Evolutionary conservation across 305 asterid species (phyloP).

Genomic region (Fraxinus floribunda): DNA sequence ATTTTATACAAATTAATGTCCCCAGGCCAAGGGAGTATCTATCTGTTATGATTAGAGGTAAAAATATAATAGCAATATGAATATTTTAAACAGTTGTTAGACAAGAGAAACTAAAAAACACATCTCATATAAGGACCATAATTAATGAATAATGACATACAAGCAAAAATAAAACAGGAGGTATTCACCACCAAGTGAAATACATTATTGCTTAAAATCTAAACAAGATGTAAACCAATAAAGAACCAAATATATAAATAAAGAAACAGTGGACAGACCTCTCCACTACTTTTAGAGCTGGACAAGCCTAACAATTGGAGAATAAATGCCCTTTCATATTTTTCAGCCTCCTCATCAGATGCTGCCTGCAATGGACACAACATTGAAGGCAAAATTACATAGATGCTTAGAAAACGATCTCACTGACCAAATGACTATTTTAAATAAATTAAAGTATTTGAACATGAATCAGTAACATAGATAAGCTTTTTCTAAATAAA

Average conservation of each 20-base stretch:
- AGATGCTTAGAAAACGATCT: conserved; percentile 16
- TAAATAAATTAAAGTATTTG: conserved; percentile 5
- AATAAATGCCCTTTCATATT: conserved; percentile 70
- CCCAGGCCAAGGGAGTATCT: neutral
- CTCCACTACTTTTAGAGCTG: conserved; percentile 37
- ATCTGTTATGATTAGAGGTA: neutral
- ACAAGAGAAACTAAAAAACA: conserved; percentile 10
- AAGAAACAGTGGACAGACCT: conserved; percentile 43
- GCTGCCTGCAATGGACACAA: conserved; percentile 65
- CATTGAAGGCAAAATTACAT: conserved; percentile 19
- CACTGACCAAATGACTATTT: conserved; percentile 9
- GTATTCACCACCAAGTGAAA: neutral
- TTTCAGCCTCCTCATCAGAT: conserved; percentile 68
- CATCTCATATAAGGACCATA: neutral
- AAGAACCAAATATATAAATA: conserved; percentile 7
- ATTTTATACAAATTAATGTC: neutral
- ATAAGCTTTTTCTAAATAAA: neutral
- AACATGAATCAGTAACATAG: conserved; percentile 1
- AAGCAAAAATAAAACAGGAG: neutral
- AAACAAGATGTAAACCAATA: neutral
- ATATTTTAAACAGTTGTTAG: neutral
- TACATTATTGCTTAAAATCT: neutral
- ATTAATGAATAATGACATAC: neutral
- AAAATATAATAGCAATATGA: neutral
- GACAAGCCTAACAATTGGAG: conserved; percentile 66